A percentile compares a stretch with the other conserved stretches of the same genome.
Evolutionary conservation across 768 basidiomycete genomes (phyloP).

Genomic region (Naganishia randhawae): DNA sequence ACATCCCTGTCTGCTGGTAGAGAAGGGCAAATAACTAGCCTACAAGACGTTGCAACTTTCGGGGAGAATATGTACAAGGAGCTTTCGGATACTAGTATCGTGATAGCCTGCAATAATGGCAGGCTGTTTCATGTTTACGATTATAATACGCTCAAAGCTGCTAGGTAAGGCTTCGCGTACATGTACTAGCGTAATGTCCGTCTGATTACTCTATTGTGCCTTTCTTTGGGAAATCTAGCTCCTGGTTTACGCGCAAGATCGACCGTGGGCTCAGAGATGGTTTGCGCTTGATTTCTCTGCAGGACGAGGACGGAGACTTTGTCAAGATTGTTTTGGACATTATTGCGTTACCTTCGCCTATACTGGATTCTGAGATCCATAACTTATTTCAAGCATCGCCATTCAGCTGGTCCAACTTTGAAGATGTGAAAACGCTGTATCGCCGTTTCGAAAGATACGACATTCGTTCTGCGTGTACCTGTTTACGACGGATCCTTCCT

Average conservation of each 20-base stretch:
- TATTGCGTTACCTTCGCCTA: background rate
- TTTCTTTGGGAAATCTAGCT: too few species aligned
- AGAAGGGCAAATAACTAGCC: background rate
- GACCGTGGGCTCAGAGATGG: background rate
- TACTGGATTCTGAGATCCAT: background rate
- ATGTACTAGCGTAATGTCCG: too few species aligned
- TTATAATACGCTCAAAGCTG: background rate
- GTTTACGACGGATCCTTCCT: background rate
- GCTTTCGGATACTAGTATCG: background rate
- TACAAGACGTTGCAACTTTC: background rate
- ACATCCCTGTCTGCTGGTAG: background rate
- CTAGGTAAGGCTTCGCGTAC: background rate
- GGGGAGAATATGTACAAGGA: background rate
- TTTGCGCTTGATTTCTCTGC: background rate
- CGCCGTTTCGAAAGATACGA: constrained; percentile 3
- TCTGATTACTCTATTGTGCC: too few species aligned
- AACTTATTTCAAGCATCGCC: background rate
- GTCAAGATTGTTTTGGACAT: background rate
- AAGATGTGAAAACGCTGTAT: background rate
- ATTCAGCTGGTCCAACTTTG: background rate
- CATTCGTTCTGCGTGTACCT: background rate
- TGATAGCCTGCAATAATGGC: background rate
- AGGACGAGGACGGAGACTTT: background rate
- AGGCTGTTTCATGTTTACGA: background rate
- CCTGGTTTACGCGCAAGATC: background rate